Evolutionary conservation across 2,329 filamentous ascomycete genomes (phyloP), one percentile per base, ranked within the genome.

Genomic region (Colletotrichum higginsianum): DNA sequence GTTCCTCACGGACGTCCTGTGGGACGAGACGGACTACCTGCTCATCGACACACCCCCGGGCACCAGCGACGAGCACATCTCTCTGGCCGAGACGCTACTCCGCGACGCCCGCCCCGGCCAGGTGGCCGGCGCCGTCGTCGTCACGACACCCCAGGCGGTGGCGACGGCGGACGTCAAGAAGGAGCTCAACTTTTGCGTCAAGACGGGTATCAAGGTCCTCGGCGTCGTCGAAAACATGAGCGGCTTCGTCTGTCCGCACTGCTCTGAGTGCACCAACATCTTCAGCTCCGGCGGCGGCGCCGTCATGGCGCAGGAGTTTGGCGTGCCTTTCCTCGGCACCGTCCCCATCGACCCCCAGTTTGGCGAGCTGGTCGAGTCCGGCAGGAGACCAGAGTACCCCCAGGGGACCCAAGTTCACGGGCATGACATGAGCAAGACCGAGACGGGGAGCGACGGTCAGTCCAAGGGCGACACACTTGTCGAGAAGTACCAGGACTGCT

Each of bases 221-320:
- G 96, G 96, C 0, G 95, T 99, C 1, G 89, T 99, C 56, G 96
- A 99, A 84, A 99, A 99, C 80, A 98, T 99, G 96, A 92, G 92
- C 75, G 94, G 94, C 2, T 97, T 94, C 77, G 93, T 96, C n/a
- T 96, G 94, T 78, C 91, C 91, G 8, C 89, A 92, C 78, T 93
- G 91, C 81, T 89, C 89, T 61, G 95, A 98, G 80, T 97, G 96
- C 82, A 98, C 94, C 63, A 94, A 98, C 82, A 89, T 98, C 62
- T 99, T 99, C 80, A 94, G 92, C 62, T 95, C 93, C 66, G 96
- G 96, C 4, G 96, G 96, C 4, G 96, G 96, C 9, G 86, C 94
- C 80, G 88, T 93, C 30, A 98, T 99, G 95, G 95, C 96, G 8
- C 84, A 89, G 58, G 95, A 98, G 76, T 96, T 97, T 79, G 86